Conservation (phyloP, 108 stramenopile species). For the Schizochytrium sp. region DNA sequence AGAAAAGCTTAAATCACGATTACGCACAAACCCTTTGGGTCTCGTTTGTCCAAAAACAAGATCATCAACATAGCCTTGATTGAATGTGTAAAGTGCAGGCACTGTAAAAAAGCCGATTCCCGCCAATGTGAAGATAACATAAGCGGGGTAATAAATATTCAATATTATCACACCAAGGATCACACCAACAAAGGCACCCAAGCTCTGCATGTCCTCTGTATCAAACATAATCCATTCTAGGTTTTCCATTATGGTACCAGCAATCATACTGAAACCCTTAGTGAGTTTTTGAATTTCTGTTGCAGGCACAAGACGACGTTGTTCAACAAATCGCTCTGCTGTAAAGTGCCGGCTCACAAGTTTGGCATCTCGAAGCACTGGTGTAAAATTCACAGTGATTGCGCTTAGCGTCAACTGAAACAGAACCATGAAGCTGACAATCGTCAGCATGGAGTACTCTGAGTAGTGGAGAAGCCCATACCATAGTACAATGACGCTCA, state of each 20-base stretch:
- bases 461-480: slow-evolving; percentile 23
- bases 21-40: too few species aligned
- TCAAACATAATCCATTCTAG: neutral
- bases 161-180: neutral
- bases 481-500: slow-evolving; percentile 10
- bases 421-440: slow-evolving; percentile 35
- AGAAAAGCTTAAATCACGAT: too few species aligned
- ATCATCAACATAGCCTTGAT: slow-evolving; percentile 12
- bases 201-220: neutral
- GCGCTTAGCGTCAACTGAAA: slow-evolving; percentile 39
- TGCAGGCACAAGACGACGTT: slow-evolving; percentile 6
- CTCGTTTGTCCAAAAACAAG: neutral
- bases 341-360: slow-evolving; percentile 28
- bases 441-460: slow-evolving; percentile 30
- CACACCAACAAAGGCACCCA: neutral
- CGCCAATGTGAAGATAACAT: neutral
- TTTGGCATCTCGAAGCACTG: slow-evolving; percentile 17
- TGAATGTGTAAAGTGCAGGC: neutral
- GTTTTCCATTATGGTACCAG: neutral
- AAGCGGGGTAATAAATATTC: slow-evolving; percentile 28
- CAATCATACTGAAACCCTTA: slow-evolving; percentile 6
- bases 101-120: neutral
- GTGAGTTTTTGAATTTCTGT: neutral
- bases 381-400: slow-evolving; percentile 37
- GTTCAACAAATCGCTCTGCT: slow-evolving; percentile 51